Percentiles rank a stretch among this genome's conserved stretches.
These are phyloP conservation scores for Selenicereus undatus DNA, from an alignment of 148 eudicot genomes.

Conservation along the genomic window DNA sequence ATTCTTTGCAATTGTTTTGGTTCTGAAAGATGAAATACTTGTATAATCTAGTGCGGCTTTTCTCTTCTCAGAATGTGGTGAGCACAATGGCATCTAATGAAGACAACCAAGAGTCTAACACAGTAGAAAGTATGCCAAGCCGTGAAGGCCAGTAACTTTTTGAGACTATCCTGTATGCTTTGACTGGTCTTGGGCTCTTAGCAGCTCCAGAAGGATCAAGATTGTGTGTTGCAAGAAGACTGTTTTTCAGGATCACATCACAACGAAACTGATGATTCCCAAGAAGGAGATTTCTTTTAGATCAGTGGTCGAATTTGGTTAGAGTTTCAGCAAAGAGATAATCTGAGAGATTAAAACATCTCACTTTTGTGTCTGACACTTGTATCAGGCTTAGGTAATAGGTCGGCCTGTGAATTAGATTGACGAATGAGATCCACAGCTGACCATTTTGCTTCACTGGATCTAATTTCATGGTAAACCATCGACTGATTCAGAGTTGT, in stretches of 20 bases:
- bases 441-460: neutral
- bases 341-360: neutral
- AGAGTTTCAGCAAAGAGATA: neutral
- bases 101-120: conserved; percentile 8
- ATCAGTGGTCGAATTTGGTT: neutral
- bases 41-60: neutral
- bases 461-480: too few species aligned
- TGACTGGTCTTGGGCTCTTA: neutral
- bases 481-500: neutral
- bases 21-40: neutral
- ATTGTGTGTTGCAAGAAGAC: neutral
- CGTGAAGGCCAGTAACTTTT: neutral
- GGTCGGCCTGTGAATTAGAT: too few species aligned
- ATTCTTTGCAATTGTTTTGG: neutral
- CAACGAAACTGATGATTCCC: neutral
- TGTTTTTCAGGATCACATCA: neutral
- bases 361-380: too few species aligned
- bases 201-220: neutral
- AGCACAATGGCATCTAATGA: conserved; percentile 1
- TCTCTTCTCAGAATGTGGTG: conserved; percentile 3
- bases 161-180: neutral
- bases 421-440: neutral
- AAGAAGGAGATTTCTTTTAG: neutral
- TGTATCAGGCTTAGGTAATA: too few species aligned
- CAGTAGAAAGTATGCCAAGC: neutral